A percentile compares a stretch with the other conserved stretches of the same genome.
phyloP scores from a whole-genome alignment of 257 asterid genomes.

The Thymus mandschuricus region DNA sequence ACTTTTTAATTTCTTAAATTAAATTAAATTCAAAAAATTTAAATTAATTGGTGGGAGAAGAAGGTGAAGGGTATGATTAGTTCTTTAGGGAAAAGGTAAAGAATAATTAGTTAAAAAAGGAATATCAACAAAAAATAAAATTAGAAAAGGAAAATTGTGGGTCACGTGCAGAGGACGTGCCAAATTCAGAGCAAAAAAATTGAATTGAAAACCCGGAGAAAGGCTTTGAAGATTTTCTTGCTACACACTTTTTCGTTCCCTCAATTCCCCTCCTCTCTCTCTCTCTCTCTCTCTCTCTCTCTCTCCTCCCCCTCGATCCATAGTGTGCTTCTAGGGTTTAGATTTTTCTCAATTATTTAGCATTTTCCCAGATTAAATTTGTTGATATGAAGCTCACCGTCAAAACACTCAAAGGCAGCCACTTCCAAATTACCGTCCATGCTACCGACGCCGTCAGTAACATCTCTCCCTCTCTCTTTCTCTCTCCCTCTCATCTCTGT shows the following conservation, averaged over 20 bases:
- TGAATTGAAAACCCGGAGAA: conserved; percentile 33
- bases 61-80: too few species aligned
- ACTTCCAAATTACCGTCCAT: conserved; percentile 79
- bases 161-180: conserved; percentile 36
- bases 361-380: conserved; percentile 14
- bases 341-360: not conserved
- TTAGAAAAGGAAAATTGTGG: not conserved
- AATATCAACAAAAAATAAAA: not conserved
- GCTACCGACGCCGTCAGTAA: conserved; percentile 73
- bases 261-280: not conserved
- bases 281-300: not conserved
- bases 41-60: too few species aligned
- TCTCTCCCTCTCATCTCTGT: not conserved
- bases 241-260: conserved; percentile 19
- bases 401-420: conserved; percentile 93
- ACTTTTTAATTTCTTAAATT: too few species aligned
- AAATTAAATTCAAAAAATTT: too few species aligned
- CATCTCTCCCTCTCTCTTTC: conserved; percentile 12
- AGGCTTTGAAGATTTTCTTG: conserved; percentile 6
- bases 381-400: conserved; percentile 87
- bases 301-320: conserved; percentile 32
- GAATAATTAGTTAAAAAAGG: not conserved
- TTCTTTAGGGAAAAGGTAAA: not conserved
- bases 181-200: conserved; percentile 10
- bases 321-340: conserved; percentile 41